A percentile compares a stretch with the other conserved stretches of the same genome.
These are phyloP conservation scores for Aphanomyces cochlioides DNA, from an alignment of 352 stramenopile species.

Conservation along the genomic window DNA sequence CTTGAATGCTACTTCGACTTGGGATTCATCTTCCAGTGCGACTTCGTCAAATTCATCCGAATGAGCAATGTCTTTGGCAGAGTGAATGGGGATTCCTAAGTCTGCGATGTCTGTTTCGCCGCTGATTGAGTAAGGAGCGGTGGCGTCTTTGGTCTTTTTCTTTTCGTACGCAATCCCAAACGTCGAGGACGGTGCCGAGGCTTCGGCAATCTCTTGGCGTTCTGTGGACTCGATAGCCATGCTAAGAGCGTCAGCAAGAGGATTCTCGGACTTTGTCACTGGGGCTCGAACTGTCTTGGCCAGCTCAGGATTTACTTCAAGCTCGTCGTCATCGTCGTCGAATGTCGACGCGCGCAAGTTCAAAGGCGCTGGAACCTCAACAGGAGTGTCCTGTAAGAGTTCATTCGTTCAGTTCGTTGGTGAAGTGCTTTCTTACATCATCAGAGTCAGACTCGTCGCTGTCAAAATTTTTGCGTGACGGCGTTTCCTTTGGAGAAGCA, in stretches of 20 bases:
- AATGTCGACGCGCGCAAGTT: background rate
- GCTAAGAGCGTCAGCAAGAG: slow-evolving; percentile 12
- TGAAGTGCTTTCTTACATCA: background rate
- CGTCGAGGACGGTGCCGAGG: background rate
- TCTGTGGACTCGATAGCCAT: background rate
- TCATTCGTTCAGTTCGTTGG: slow-evolving; percentile 16
- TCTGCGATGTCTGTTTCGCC: background rate
- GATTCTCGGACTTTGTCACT: background rate
- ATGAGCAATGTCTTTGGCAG: slow-evolving; percentile 14
- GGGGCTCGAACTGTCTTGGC: slow-evolving; percentile 2
- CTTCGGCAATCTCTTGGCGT: background rate
- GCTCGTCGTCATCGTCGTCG: slow-evolving; percentile 19
- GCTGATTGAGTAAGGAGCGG: background rate
- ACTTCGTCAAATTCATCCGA: slow-evolving; percentile 29
- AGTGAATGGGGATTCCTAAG: background rate
- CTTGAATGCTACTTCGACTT: background rate
- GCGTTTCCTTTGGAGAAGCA: no score
- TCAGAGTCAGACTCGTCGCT: slow-evolving; percentile 27
- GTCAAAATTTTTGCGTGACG: background rate
- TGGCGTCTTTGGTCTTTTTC: background rate
- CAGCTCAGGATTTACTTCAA: slow-evolving; percentile 26
- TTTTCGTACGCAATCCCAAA: slow-evolving; percentile 32
- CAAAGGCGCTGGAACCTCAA: background rate
- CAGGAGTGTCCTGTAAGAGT: background rate
- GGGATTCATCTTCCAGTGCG: background rate